Base-by-base conservation (phyloP, 1,284 basidiomycete species). In the Polyporus tsugae region DNA sequence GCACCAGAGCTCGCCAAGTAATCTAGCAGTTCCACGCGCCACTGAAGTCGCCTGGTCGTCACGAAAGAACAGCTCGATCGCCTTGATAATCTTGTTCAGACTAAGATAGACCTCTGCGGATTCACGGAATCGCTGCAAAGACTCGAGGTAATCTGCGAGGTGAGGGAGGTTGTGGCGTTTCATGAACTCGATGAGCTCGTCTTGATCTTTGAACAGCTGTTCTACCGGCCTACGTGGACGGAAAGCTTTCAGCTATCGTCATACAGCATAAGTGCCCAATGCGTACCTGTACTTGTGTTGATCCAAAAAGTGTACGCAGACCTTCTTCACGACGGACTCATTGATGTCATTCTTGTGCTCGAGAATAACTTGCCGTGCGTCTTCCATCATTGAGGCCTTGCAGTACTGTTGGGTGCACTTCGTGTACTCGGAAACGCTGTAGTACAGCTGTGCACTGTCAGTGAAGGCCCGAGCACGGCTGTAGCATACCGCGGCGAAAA, bases 61-160 rank as follows among this genome's bases (percentile, higher is more conserved):
- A 4, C 15, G 33, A 35, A 90, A 72, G 49, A 88, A 78, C 4
- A 85, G 74, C 7, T 71, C 71, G 49, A 89, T 84, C 0, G 87
- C 90, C n/a, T 85, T 79, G 1, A 83, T 38, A 4, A 75, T 75
- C 1, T 82, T 79, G 33, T 87, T 87, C 75, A 87, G 84, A 1
- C 75, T 74, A 3, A 87, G 73, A 71, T 88, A 84, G 35, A 89
- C 74, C n/a, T 86, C 81, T 1, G 88, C 89, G 0, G 89, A 90
- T 42, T 90, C 86, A 0, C 71, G 63, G 55, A 78, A 80, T 69
- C 81, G 79, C 6, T 82, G 83, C 9, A 82, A 77, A 4, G 78
- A 75, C 61, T 83, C 80, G n/a, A 91, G 79, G 6, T 90, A 73
- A 0, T 75, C 75, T 0, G 84, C 85, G 22, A 80, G 83, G 17